A percentile compares a stretch with the other conserved stretches of the same genome.
Evolutionary conservation across 169 alveolate species (phyloP).

Genomic region (Eimeria sp.): DNA sequence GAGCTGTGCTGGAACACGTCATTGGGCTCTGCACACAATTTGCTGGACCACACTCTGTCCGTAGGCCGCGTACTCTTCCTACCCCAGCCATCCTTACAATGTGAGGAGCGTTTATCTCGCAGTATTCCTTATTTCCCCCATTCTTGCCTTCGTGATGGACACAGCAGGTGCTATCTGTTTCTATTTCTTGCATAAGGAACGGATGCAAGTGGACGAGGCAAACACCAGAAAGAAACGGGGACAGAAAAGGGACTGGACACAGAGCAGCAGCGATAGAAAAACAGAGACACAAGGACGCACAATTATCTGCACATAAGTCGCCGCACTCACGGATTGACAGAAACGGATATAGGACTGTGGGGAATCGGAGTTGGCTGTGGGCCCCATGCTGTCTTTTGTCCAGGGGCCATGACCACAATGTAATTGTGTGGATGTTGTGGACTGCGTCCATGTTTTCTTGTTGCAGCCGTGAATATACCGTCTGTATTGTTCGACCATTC

Average conservation of each 20-base stretch:
- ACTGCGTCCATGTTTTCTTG: neutral
- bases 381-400: neutral
- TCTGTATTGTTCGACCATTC: neutral
- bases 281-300: neutral
- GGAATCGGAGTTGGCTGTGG: neutral
- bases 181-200: neutral
- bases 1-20: conserved; percentile 60
- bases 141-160: neutral
- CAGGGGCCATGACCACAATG: neutral
- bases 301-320: neutral
- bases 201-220: neutral
- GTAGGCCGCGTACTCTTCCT: conserved; percentile 53
- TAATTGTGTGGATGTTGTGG: neutral
- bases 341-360: neutral
- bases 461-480: conserved; percentile 1
- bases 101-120: neutral
- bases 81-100: neutral
- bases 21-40: conserved; percentile 16
- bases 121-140: neutral
- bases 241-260: neutral
- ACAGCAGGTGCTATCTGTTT: neutral
- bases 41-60: conserved; percentile 52
- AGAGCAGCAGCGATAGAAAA: neutral
- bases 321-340: neutral
- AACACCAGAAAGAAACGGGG: neutral